Evolutionary conservation across 2,329 filamentous ascomycete genomes (phyloP).

Genomic region (Geosmithia putterillii): DNA sequence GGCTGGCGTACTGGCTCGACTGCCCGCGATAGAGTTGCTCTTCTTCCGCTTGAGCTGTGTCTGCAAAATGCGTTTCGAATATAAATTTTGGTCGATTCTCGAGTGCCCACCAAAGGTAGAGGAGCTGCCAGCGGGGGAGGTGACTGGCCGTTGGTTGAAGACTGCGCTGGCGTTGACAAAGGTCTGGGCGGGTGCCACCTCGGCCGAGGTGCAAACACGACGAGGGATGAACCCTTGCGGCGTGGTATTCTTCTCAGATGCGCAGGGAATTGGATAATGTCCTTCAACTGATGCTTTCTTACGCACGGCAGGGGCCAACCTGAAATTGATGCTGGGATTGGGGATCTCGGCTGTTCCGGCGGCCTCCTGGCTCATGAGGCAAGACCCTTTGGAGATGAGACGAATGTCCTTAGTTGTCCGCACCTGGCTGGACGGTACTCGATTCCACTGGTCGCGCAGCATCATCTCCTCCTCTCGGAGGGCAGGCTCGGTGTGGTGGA

Average conservation of each 20-base stretch:
- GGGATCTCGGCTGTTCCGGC: background rate
- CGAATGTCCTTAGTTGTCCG: background rate
- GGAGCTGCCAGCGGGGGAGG: constrained; percentile 3
- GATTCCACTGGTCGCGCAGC: background rate
- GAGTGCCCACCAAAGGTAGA: background rate
- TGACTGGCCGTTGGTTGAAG: constrained; percentile 8
- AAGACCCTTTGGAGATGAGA: background rate
- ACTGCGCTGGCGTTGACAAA: constrained; percentile 1
- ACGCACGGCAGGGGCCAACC: no score
- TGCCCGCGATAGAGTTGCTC: background rate
- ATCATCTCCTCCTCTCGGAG: background rate
- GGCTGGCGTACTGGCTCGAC: background rate
- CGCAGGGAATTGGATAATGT: background rate
- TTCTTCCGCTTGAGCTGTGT: background rate
- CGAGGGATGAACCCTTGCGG: background rate
- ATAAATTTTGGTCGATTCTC: background rate
- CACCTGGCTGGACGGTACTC: background rate
- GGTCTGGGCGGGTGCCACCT: background rate
- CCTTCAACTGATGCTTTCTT: background rate
- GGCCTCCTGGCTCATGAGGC: background rate
- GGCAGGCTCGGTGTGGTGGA: background rate
- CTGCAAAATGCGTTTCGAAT: background rate
- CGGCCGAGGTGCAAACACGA: background rate
- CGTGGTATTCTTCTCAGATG: background rate
- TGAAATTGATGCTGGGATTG: background rate